Evolutionary conservation across 2,329 filamentous ascomycete genomes (phyloP).

Genomic region (Lachnellula subtilissima): DNA sequence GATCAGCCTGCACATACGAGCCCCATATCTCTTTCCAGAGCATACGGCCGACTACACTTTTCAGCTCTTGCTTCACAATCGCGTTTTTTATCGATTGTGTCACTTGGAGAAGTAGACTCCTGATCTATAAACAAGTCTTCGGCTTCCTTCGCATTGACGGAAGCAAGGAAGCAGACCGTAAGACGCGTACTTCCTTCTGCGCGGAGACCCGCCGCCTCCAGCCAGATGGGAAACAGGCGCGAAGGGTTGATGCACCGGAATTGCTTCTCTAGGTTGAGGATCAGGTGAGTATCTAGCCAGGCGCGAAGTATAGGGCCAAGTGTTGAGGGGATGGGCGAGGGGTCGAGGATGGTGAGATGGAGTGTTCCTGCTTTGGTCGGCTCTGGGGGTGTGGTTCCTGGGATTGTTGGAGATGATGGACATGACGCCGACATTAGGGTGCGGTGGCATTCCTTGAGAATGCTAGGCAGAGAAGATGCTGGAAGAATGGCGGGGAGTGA

Average conservation of each 20-base stretch:
- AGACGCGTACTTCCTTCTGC: constrained; percentile 26
- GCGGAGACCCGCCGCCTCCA: constrained; percentile 51
- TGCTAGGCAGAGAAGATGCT: constrained; percentile 49
- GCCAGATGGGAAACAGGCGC: constrained; percentile 53
- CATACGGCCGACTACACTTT: constrained; percentile 49
- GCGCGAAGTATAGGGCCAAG: constrained; percentile 52
- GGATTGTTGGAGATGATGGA: constrained; percentile 3
- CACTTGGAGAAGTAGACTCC: neutral
- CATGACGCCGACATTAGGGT: constrained; percentile 41
- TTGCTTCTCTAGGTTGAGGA: constrained; percentile 53
- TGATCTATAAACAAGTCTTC: neutral
- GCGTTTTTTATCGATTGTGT: constrained; percentile 4
- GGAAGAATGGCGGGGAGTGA: constrained; percentile 53
- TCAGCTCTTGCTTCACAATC: constrained; percentile 39
- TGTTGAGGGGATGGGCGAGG: constrained; percentile 50
- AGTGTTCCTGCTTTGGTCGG: constrained; percentile 40
- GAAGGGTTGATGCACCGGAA: constrained; percentile 58
- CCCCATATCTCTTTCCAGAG: constrained; percentile 61
- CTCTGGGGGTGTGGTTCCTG: neutral
- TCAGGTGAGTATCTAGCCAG: constrained; percentile 59
- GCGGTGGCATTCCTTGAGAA: constrained; percentile 53
- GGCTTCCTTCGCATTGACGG: constrained; percentile 1
- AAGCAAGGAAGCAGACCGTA: constrained; percentile 24
- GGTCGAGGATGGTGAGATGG: constrained; percentile 58
- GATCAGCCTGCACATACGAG: constrained; percentile 28